Percentiles rank a stretch among this genome's conserved stretches.
Conservation (phyloP, 2,329 filamentous ascomycete genomes). For the Paecilomyces formosus region DNA sequence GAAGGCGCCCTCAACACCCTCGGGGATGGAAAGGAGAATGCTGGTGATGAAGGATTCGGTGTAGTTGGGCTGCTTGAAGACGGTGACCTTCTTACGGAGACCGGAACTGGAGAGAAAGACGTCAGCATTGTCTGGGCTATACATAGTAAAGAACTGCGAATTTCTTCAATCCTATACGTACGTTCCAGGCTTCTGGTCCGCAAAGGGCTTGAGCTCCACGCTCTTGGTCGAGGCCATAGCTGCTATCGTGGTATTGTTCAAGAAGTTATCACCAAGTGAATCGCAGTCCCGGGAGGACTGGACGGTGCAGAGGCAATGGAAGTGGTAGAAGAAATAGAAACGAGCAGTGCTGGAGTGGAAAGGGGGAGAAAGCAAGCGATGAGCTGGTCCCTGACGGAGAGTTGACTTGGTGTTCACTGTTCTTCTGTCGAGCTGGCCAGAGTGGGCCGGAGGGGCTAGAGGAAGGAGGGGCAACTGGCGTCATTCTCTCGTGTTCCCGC, state of each 20-base stretch:
- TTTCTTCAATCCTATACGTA: slow-evolving; percentile 50
- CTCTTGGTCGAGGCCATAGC: slow-evolving; percentile 65
- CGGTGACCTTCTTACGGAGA: slow-evolving; percentile 96
- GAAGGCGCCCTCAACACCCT: slow-evolving; percentile 79
- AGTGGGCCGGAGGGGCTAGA: slow-evolving; percentile 10
- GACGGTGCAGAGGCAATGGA: neutral
- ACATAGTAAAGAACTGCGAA: neutral
- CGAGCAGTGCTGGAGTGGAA: slow-evolving; percentile 6
- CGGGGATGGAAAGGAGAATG: slow-evolving; percentile 92
- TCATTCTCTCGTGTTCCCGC: slow-evolving; percentile 5
- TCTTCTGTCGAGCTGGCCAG: neutral
- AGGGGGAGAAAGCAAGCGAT: slow-evolving; percentile 4
- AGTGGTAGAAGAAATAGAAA: slow-evolving; percentile 5
- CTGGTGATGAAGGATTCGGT: slow-evolving; percentile 91
- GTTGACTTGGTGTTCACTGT: neutral
- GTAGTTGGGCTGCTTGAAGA: slow-evolving; percentile 94
- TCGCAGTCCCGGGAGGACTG: slow-evolving; percentile 2
- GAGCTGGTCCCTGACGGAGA: slow-evolving; percentile 18
- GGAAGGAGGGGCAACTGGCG: slow-evolving; percentile 5
- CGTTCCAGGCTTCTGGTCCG: slow-evolving; percentile 99
- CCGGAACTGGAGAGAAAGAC: slow-evolving; percentile 60
- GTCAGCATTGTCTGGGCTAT: slow-evolving; percentile 2
- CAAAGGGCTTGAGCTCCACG: slow-evolving; percentile 75
- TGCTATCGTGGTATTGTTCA: slow-evolving; percentile 6
- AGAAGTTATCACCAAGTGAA: slow-evolving; percentile 3